Conservation (phyloP, 345 rosid genomes). For the Salix dunnii region DNA sequence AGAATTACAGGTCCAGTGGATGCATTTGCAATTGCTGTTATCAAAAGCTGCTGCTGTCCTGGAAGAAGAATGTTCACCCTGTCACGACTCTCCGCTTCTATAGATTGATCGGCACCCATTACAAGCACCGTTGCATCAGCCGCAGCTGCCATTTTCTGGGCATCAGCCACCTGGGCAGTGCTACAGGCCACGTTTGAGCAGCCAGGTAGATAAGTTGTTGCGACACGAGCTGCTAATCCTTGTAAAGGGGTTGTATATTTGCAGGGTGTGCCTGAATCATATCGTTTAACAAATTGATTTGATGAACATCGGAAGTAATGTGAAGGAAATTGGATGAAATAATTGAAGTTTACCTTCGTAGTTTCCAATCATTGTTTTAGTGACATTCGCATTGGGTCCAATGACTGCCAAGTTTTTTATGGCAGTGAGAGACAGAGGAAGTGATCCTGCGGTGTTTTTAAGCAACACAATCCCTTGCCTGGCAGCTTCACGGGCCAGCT, state of each 20-base stretch:
- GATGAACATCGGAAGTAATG: not conserved
- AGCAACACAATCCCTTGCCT: slow-evolving; percentile 93
- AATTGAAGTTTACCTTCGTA: slow-evolving; percentile 50
- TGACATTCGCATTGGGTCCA: slow-evolving; percentile 91
- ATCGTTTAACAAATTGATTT: not conserved
- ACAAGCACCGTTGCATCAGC: slow-evolving; percentile 83
- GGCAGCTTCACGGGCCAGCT: slow-evolving; percentile 80
- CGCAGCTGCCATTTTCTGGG: slow-evolving; percentile 47
- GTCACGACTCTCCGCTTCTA: slow-evolving; percentile 70
- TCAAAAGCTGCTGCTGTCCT: slow-evolving; percentile 61
- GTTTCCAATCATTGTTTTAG: slow-evolving; percentile 94
- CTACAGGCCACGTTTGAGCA: slow-evolving; percentile 65
- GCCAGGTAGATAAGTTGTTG: slow-evolving; percentile 60
- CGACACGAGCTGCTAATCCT: slow-evolving; percentile 55
- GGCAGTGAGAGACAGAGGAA: slow-evolving; percentile 62
- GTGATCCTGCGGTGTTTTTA: slow-evolving; percentile 51
- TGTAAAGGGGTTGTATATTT: slow-evolving; percentile 79
- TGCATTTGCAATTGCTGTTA: slow-evolving; percentile 61
- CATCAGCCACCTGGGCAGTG: slow-evolving; percentile 55
- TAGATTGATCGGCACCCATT: slow-evolving; percentile 73
- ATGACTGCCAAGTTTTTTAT: slow-evolving; percentile 71
- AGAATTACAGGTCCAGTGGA: slow-evolving; percentile 84
- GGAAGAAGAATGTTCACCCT: slow-evolving; percentile 64
- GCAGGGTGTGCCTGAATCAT: slow-evolving; percentile 65
- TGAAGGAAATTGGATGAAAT: not conserved